These are phyloP conservation scores for Colletotrichum sidae DNA, from an alignment of 2,329 filamentous ascomycete genomes.

Conservation along the genomic window DNA sequence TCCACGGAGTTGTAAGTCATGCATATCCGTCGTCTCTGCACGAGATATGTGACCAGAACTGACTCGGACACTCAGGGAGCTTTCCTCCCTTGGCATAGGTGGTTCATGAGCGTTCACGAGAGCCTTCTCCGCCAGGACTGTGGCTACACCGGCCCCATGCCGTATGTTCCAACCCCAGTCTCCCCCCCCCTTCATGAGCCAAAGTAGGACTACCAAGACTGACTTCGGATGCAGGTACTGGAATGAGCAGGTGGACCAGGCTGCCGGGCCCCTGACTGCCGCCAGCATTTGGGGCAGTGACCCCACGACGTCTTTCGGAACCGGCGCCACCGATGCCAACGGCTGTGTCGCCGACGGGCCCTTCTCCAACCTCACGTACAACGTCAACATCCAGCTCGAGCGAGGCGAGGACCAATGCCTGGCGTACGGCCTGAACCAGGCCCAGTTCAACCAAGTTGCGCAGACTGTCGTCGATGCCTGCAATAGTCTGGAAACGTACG, in stretches of 20 bases:
- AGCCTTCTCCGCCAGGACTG: constrained; percentile 45
- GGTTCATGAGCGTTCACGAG: constrained; percentile 47
- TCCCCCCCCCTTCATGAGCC: constrained; percentile 31
- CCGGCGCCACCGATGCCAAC: constrained; percentile 32
- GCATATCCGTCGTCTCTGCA: neutral
- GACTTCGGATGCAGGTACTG: constrained; percentile 18
- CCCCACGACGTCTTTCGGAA: constrained; percentile 46
- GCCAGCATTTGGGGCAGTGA: constrained; percentile 46
- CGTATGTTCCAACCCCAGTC: constrained; percentile 43
- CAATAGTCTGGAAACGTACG: constrained; percentile 14
- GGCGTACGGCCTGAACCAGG: constrained; percentile 18
- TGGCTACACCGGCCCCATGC: constrained; percentile 46
- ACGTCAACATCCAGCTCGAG: constrained; percentile 14
- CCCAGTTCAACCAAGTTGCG: constrained; percentile 13
- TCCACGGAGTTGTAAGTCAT: constrained; percentile 30
- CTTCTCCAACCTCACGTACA: constrained; percentile 33
- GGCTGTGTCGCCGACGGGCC: constrained; percentile 42
- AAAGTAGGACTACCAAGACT: constrained; percentile 10
- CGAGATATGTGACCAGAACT: neutral
- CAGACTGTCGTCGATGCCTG: constrained; percentile 31
- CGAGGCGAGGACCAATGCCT: constrained; percentile 19
- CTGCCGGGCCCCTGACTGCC: constrained; percentile 17
- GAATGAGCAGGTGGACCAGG: constrained; percentile 32
- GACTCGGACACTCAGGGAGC: constrained; percentile 8
- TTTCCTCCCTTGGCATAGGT: constrained; percentile 52